Percentiles rank a stretch among this genome's conserved stretches.
Conservation (phyloP, 352 stramenopile species). For the Phytophthora pisi region DNA sequence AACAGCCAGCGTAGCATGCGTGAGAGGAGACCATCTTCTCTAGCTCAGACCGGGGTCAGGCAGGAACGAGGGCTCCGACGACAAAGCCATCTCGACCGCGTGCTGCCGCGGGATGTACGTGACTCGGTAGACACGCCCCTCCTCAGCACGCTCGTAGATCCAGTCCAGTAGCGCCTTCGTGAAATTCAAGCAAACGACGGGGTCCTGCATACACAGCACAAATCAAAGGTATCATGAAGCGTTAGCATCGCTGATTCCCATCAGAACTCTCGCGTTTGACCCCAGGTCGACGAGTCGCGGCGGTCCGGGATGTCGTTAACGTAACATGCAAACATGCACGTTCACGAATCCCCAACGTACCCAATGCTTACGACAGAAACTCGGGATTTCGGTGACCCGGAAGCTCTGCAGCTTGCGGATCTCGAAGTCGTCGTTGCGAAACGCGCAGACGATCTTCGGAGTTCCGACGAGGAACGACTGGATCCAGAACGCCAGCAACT, state of each 20-base stretch:
- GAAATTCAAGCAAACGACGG: slow-evolving; percentile 73
- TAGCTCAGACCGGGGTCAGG: slow-evolving; percentile 1
- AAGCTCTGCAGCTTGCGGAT: slow-evolving; percentile 75
- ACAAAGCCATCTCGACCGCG: slow-evolving; percentile 47
- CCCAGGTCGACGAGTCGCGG: slow-evolving; percentile 22
- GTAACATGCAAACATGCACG: slow-evolving; percentile 1
- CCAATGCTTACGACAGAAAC: slow-evolving; percentile 75
- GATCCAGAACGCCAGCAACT: slow-evolving; percentile 85
- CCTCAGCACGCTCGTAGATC: slow-evolving; percentile 48
- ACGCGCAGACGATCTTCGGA: slow-evolving; percentile 73
- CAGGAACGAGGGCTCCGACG: slow-evolving; percentile 42
- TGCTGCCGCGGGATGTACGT: slow-evolving; percentile 61
- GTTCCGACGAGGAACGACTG: slow-evolving; percentile 82
- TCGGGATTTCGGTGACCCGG: slow-evolving; percentile 61
- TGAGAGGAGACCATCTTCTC: background rate
- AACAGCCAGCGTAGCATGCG: background rate
- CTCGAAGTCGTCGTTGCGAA: slow-evolving; percentile 67
- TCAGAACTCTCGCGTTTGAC: background rate
- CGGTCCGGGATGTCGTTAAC: background rate
- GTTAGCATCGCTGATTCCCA: slow-evolving; percentile 19
- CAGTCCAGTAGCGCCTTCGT: slow-evolving; percentile 67
- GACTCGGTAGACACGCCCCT: slow-evolving; percentile 50
- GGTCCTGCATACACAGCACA: slow-evolving; percentile 30
- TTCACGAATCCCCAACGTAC: slow-evolving; percentile 31
- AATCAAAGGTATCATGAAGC: slow-evolving; percentile 14